Conservation (phyloP, 768 basidiomycete genomes). For the Psilocybe sp. region DNA sequence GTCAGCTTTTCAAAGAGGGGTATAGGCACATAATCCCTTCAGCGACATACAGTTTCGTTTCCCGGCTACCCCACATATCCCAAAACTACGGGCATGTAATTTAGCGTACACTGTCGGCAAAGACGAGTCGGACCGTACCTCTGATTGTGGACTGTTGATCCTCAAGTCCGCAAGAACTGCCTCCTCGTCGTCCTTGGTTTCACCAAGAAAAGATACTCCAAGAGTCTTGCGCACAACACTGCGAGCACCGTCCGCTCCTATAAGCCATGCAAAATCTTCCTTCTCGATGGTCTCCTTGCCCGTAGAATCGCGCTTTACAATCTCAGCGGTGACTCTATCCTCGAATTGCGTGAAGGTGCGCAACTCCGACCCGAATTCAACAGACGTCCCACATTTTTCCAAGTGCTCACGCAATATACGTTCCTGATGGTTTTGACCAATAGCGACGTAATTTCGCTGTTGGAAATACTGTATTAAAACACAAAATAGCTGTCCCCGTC, state of each 20-base stretch:
- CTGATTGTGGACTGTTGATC: constrained; percentile 31
- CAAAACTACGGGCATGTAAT: background rate
- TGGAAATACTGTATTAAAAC: background rate
- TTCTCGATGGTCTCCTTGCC: constrained; percentile 19
- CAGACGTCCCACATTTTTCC: constrained; percentile 24
- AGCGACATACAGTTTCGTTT: no score
- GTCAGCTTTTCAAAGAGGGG: no score
- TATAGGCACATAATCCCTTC: no score
- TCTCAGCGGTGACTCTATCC: constrained; percentile 31
- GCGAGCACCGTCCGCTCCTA: constrained; percentile 44
- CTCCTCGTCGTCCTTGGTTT: constrained; percentile 29
- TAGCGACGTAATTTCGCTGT: constrained; percentile 1
- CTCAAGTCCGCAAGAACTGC: constrained; percentile 39
- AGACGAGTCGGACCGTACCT: constrained; percentile 22
- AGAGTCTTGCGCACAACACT: constrained; percentile 38
- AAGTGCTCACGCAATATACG: constrained; percentile 31
- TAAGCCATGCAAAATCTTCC: constrained; percentile 29
- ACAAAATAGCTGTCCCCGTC: constrained; percentile 25
- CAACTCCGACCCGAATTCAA: constrained; percentile 43
- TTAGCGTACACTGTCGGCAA: background rate
- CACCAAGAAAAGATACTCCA: constrained; percentile 37
- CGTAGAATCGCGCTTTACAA: constrained; percentile 22
- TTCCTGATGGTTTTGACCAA: constrained; percentile 35
- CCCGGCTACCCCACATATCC: constrained; percentile 11
- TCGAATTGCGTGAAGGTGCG: constrained; percentile 34